These are phyloP conservation scores for Bathelium albidoporum DNA, from an alignment of 495 filamentous ascomycete genomes.

Conservation along the genomic window DNA sequence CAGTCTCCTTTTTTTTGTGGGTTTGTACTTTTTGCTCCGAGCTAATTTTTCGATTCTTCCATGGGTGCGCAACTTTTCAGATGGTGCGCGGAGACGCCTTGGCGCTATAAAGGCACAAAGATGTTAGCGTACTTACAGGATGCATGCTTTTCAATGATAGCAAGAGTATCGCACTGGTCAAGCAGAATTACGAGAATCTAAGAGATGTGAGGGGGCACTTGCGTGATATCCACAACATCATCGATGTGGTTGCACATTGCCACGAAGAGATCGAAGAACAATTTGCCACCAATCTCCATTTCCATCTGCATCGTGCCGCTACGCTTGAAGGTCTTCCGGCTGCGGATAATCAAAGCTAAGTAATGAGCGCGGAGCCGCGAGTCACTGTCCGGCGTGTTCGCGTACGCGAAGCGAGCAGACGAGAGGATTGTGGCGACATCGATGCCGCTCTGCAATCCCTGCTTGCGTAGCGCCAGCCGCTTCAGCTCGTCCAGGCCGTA, in stretches of 20 bases:
- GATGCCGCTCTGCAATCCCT: conserved; percentile 78
- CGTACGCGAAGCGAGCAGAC: conserved; percentile 86
- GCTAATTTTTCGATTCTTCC: conserved; percentile 3
- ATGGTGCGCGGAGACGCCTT: conserved; percentile 7
- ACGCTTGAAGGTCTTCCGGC: conserved; percentile 86
- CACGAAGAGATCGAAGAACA: conserved; percentile 96
- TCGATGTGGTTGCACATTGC: conserved; percentile 96
- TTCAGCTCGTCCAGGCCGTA: conserved; percentile 79
- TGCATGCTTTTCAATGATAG: background rate
- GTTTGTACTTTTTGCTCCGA: conserved; percentile 3
- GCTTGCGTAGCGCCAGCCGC: conserved; percentile 74
- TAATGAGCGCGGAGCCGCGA: conserved; percentile 85
- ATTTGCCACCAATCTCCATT: conserved; percentile 82
- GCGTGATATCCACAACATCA: conserved; percentile 61
- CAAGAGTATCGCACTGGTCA: background rate
- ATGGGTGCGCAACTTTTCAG: background rate
- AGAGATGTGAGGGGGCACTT: conserved; percentile 19
- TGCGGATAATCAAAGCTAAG: conserved; percentile 86
- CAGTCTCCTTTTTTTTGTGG: background rate
- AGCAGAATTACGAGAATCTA: background rate
- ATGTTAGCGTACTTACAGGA: background rate
- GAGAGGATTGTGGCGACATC: conserved; percentile 77
- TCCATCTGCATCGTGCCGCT: conserved; percentile 96
- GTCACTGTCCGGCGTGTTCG: conserved; percentile 84
- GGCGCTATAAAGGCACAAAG: background rate